Conservation (phyloP, 2,329 filamentous ascomycete species). For the Lachnellula occidentalis region DNA sequence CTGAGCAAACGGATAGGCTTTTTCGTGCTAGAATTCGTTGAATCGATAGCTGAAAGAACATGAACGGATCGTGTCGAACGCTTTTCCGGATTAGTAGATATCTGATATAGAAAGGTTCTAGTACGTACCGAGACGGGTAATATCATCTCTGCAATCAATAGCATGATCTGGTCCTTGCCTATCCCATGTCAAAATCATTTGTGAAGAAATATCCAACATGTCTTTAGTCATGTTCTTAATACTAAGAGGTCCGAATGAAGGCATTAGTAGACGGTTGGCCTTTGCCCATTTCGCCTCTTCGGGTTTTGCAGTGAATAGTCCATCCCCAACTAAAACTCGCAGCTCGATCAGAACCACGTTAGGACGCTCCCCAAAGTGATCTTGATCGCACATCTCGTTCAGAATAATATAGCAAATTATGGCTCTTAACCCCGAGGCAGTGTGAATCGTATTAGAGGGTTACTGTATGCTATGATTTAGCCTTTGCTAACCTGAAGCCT, state of each 20-base stretch:
- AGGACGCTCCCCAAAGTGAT: neutral
- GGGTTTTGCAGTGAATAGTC: neutral
- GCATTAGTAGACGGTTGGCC: neutral
- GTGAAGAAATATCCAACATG: neutral
- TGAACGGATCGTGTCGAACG: neutral
- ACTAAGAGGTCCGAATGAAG: neutral
- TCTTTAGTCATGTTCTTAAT: neutral
- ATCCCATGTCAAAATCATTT: neutral
- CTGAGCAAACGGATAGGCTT: conserved; percentile 62
- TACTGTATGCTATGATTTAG: no score
- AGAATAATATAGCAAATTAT: no score
- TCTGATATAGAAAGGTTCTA: neutral
- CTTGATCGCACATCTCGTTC: neutral
- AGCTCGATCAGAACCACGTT: neutral
- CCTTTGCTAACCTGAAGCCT: no score
- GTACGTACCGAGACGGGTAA: neutral
- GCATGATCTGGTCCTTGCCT: neutral
- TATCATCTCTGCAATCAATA: neutral
- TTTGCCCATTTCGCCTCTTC: neutral
- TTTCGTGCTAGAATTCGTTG: conserved; percentile 65
- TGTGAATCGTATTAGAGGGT: no score
- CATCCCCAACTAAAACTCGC: neutral
- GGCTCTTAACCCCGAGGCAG: no score
- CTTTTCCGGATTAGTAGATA: neutral
- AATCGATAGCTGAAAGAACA: conserved; percentile 66